Evolutionary conservation across 2,329 filamentous ascomycete species (phyloP), one percentile per base, ranked within the genome.

Genomic region (Ceratocystis destructans): DNA sequence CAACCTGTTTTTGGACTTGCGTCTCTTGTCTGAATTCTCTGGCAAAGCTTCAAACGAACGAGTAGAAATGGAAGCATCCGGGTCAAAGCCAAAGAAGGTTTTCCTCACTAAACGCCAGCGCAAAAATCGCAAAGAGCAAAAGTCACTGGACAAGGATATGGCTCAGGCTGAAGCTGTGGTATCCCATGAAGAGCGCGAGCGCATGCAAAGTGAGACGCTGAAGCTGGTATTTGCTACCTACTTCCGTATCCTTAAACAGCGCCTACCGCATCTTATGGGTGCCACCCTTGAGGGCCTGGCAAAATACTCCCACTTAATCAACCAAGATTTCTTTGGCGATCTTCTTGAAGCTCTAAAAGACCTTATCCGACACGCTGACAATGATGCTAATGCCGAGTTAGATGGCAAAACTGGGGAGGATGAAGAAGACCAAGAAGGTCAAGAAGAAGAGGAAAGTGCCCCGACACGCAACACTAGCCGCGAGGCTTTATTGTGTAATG

Each of bases 301-400:
- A 63, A 91, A 91, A 73, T 99, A 96, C 73, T 87, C 92, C 2
- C 94, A 96, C 74, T 82, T 99, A 68, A 99, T 99, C 80, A 99
- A 99, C 77, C 91, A 99, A 73, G 90, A 99, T 74, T 97, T 99
- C 79, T 99, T 99, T 72, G 94, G 93, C 33, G 94, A 99, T 73
- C 81, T 99, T 37, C 83, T 99, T 10, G 94, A 97, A 76, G 93
- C 91, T 0, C 80, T 99, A 48, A 95, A 96, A 75, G 94, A 99
- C 70, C 83, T 99, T 57, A 93, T 97, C 71, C 83, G 85, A 3
- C 84, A 92, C 70, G 87, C 88, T 64, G 83, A 87, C 72, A 79
- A 81, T 0, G 78, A 81, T 17, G 79, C 79, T 17, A 68, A 68
- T 46, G 64, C 64, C 22, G 31, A 61, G 45, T 15, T 37, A 5